A percentile compares a stretch with the other conserved stretches of the same genome.
Conservation (phyloP, 176 grass and related monocot genomes). For the Alloteropsis semialata region DNA sequence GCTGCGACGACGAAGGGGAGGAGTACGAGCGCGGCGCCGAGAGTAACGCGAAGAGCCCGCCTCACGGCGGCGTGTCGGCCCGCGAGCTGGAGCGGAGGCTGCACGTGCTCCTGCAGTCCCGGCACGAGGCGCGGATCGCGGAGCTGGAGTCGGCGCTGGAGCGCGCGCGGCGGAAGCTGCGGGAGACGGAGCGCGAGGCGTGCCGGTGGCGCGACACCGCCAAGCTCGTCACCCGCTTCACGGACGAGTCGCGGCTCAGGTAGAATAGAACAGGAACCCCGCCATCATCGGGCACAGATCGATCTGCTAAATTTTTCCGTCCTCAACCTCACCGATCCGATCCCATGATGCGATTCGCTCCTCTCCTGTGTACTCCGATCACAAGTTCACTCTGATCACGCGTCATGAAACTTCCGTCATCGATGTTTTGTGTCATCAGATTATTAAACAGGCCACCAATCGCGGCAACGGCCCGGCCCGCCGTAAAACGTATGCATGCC, state of each 20-base stretch:
- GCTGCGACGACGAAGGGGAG: neutral
- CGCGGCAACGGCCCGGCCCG: too few relatives aligned
- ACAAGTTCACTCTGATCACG: neutral
- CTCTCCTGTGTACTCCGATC: neutral
- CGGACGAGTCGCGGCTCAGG: constrained; percentile 58
- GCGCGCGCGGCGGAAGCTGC: constrained; percentile 53
- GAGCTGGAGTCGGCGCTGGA: constrained; percentile 77
- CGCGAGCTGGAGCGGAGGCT: constrained; percentile 69
- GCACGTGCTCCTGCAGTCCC: constrained; percentile 64
- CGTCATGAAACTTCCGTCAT: neutral
- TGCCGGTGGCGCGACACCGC: constrained; percentile 92
- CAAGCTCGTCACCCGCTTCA: constrained; percentile 60
- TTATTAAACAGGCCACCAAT: neutral
- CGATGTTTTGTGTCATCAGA: neutral
- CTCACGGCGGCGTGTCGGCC: constrained; percentile 59
- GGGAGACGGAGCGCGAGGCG: constrained; percentile 71
- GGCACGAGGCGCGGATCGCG: constrained; percentile 71
- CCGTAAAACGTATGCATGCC: too few relatives aligned
- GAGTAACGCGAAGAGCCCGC: neutral
- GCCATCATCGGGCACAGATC: neutral
- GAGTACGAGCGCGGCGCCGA: neutral
- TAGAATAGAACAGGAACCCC: neutral
- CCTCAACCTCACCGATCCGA: neutral
- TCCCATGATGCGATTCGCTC: neutral
- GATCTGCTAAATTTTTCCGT: neutral